Conservation (phyloP, 495 filamentous ascomycete genomes). For the Daldinia concentrica region DNA sequence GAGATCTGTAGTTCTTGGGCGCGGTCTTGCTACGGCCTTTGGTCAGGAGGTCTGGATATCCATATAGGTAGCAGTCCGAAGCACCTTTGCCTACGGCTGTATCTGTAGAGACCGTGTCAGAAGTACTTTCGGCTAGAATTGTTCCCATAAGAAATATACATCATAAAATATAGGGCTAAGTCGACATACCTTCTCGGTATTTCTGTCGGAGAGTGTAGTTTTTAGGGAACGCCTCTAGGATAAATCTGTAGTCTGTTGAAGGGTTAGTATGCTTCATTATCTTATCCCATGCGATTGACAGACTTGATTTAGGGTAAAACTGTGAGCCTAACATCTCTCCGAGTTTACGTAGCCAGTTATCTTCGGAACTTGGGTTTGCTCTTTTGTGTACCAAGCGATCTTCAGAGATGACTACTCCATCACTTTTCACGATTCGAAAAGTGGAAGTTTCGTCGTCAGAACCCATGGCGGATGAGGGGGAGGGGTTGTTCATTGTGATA, state of each 20-base stretch:
- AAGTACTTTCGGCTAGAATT: neutral
- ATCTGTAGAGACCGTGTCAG: neutral
- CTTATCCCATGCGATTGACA: neutral
- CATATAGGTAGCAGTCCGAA: conserved; percentile 55
- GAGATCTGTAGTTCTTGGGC: conserved; percentile 47
- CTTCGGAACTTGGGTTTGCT: neutral
- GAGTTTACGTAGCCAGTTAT: neutral
- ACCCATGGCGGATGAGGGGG: neutral
- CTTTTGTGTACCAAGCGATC: neutral
- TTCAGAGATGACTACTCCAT: neutral
- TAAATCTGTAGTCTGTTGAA: neutral
- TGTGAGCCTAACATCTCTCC: conserved; percentile 15
- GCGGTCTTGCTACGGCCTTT: neutral
- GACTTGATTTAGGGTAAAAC: conserved; percentile 25
- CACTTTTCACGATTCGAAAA: neutral
- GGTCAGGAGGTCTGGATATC: conserved; percentile 47
- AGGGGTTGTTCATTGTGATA: neutral
- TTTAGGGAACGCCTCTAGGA: conserved; percentile 8
- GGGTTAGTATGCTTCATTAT: conserved; percentile 10
- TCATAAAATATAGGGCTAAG: neutral
- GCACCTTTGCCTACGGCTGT: neutral
- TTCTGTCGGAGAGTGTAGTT: conserved; percentile 20
- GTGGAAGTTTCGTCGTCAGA: neutral
- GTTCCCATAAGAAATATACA: neutral
- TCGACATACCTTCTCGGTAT: neutral